Percentiles rank a stretch among this genome's conserved stretches.
These are phyloP conservation scores for Yarrowia deformans DNA, from an alignment of 805 yeast species.

Conservation along the genomic window DNA sequence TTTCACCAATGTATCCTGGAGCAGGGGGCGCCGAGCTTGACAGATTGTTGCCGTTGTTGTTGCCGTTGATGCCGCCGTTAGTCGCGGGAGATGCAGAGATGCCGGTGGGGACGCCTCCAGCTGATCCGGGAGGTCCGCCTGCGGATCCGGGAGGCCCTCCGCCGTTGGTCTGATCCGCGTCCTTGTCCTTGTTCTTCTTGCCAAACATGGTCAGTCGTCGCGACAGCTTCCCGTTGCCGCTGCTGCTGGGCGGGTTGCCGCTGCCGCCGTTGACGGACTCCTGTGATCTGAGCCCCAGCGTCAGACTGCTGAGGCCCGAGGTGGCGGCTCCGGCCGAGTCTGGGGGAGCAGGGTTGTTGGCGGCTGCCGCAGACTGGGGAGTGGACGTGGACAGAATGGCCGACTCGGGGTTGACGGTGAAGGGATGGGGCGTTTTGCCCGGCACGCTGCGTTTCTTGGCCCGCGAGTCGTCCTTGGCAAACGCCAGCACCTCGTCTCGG, in stretches of 20 bases:
- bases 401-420: constrained; percentile 46
- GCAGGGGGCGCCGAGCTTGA: constrained; percentile 27
- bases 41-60: not conserved
- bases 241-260: constrained; percentile 41
- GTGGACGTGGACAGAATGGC: constrained; percentile 12
- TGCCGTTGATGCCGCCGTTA: not conserved
- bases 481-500: constrained; percentile 61
- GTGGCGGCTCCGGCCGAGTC: not conserved
- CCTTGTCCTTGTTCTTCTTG: constrained; percentile 41
- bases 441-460: constrained; percentile 53
- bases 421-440: constrained; percentile 51
- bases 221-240: constrained; percentile 45
- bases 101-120: not conserved
- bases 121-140: constrained; percentile 11
- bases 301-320: constrained; percentile 18
- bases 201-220: constrained; percentile 40
- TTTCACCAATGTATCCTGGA: constrained; percentile 15
- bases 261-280: constrained; percentile 42
- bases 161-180: constrained; percentile 23
- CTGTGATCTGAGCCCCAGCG: constrained; percentile 28
- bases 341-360: not conserved
- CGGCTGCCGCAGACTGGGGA: not conserved
- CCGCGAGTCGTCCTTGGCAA: constrained; percentile 47
- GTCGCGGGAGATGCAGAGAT: constrained; percentile 17
- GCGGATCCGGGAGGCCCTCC: constrained; percentile 15